Percentiles rank a stretch among this genome's conserved stretches.
Evolutionary conservation across 106 monocot species (phyloP).

Genomic region (Narthecium ossifragum): DNA sequence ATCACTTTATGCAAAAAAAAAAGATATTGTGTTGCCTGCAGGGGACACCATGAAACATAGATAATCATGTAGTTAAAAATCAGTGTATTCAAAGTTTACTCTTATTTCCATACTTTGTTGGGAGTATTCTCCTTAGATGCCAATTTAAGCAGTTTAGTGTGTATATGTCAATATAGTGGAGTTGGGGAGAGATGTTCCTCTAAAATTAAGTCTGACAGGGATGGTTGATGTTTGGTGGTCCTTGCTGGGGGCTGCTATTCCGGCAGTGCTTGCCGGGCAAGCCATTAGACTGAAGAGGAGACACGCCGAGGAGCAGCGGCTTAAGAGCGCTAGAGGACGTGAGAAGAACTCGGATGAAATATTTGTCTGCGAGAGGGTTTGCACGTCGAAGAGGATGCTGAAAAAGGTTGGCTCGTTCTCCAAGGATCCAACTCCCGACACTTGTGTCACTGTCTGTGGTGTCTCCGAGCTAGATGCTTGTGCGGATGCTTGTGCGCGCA

Average conservation of each 20-base stretch:
- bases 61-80: too few relatives aligned
- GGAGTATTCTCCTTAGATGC: too few relatives aligned
- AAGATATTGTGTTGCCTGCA: too few relatives aligned
- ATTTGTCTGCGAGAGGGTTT: slow-evolving; percentile 94
- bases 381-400: slow-evolving; percentile 93
- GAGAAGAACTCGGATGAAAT: slow-evolving; percentile 88
- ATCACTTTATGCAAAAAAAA: too few relatives aligned
- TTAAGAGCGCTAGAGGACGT: slow-evolving; percentile 63
- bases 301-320: slow-evolving; percentile 58
- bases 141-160: too few relatives aligned
- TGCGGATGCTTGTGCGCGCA: slow-evolving; percentile 83
- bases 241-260: slow-evolving; percentile 73
- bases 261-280: slow-evolving; percentile 70
- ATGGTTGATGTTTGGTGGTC: slow-evolving; percentile 92
- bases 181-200: too few relatives aligned
- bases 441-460: slow-evolving; percentile 92
- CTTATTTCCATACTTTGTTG: too few relatives aligned
- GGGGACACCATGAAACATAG: too few relatives aligned
- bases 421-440: slow-evolving; percentile 85
- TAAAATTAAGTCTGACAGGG: too few relatives aligned
- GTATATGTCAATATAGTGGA: too few relatives aligned
- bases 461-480: slow-evolving; percentile 91
- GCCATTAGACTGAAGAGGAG: slow-evolving; percentile 57
- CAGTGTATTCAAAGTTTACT: too few relatives aligned
- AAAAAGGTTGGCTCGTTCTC: slow-evolving; percentile 96